Percentiles rank a stretch among this genome's conserved stretches.
phyloP scores from a whole-genome alignment of 1,284 basidiomycete species.

The Naganishia sp. region DNA sequence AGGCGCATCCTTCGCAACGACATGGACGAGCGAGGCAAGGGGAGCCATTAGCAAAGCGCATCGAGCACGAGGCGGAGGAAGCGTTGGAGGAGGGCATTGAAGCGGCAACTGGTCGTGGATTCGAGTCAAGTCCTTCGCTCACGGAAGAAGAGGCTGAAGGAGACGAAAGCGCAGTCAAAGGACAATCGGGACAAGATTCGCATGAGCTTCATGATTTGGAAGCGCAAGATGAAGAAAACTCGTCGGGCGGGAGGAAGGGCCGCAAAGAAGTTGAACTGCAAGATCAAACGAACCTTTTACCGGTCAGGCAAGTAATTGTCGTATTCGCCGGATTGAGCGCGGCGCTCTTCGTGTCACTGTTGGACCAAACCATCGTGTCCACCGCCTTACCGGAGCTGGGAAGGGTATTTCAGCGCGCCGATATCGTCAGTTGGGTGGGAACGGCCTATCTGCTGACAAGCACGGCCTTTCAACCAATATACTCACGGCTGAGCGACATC shows the following conservation, averaged over 20 bases:
- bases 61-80: conserved; percentile 16
- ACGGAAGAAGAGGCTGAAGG: background rate
- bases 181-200: background rate
- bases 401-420: conserved; percentile 66
- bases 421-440: conserved; percentile 67
- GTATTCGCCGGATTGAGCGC: conserved; percentile 63
- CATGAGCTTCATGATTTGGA: background rate
- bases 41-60: background rate
- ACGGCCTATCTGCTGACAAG: conserved; percentile 58
- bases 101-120: conserved; percentile 3
- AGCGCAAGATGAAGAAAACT: conserved; percentile 1
- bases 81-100: conserved; percentile 20
- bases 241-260: background rate
- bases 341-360: conserved; percentile 59
- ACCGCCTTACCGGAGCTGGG: conserved; percentile 71
- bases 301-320: conserved; percentile 65
- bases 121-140: background rate
- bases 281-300: conserved; percentile 76
- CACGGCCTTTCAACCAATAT: conserved; percentile 65
- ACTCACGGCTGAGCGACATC: conserved; percentile 73
- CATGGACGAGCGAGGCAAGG: background rate
- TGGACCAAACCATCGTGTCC: conserved; percentile 60
- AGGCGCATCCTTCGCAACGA: background rate
- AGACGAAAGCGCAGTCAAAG: background rate
- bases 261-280: conserved; percentile 56